Evolutionary conservation across 768 basidiomycete species (phyloP).

Genomic region (Panaeolus cyanescens): DNA sequence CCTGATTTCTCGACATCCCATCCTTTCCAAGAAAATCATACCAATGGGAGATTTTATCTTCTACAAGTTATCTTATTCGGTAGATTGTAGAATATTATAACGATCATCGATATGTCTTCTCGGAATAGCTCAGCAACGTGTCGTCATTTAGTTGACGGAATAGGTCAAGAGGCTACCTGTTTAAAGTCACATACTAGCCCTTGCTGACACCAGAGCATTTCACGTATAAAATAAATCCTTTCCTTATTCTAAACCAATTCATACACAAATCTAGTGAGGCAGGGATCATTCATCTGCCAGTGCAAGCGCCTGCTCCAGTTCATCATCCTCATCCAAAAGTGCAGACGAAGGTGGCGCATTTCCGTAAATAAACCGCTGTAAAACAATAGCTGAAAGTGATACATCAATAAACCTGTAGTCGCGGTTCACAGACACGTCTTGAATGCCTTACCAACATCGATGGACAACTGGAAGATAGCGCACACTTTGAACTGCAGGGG

Average conservation of each 20-base stretch:
- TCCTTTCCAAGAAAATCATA: too few species aligned
- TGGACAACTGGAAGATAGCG: slow-evolving; percentile 79
- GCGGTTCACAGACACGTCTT: too few species aligned
- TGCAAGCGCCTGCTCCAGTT: slow-evolving; percentile 74
- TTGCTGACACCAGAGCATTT: too few species aligned
- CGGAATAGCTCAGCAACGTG: neutral
- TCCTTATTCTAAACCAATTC: too few species aligned
- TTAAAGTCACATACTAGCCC: too few species aligned
- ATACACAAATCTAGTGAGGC: too few species aligned
- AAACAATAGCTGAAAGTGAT: slow-evolving; percentile 57
- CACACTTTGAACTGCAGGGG: slow-evolving; percentile 84
- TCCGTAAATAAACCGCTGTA: slow-evolving; percentile 77
- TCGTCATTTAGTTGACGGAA: neutral
- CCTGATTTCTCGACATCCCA: neutral
- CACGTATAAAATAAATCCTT: too few species aligned
- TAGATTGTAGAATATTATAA: neutral
- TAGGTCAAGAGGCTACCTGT: too few species aligned
- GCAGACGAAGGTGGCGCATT: slow-evolving; percentile 58
- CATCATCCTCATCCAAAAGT: slow-evolving; percentile 61
- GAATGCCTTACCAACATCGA: slow-evolving; percentile 65
- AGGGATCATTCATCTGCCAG: slow-evolving; percentile 50
- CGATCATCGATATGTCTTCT: slow-evolving; percentile 1
- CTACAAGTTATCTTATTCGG: neutral
- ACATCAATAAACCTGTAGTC: neutral
- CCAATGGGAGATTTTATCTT: too few species aligned